Conservation (phyloP, 129 eudicot genomes). For the Flaveria ramosissima region DNA sequence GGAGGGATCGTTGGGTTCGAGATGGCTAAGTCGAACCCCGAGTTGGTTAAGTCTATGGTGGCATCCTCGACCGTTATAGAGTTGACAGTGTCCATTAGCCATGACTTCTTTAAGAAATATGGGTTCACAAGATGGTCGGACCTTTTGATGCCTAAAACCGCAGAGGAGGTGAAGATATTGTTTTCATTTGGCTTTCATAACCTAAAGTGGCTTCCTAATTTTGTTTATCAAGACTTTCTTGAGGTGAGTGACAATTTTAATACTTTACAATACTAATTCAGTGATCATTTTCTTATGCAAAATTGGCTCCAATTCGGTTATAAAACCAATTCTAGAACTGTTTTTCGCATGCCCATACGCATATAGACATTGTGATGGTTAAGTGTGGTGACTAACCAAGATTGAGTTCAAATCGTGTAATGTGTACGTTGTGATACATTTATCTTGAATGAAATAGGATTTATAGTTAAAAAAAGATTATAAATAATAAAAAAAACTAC, state of each 20-base stretch:
- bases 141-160: constrained; percentile 5
- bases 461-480: too few relatives aligned
- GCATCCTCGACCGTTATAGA: background rate
- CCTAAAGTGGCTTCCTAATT: background rate
- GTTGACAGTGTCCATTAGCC: constrained; percentile 7
- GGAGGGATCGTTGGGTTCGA: constrained; percentile 48
- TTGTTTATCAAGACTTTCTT: background rate
- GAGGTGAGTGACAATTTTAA: background rate
- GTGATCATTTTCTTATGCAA: too few relatives aligned
- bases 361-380: too few relatives aligned
- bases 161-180: background rate
- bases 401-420: too few relatives aligned
- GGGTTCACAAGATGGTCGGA: constrained; percentile 1
- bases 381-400: too few relatives aligned
- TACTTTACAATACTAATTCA: too few relatives aligned
- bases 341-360: too few relatives aligned
- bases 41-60: constrained; percentile 2
- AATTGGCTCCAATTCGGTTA: too few relatives aligned
- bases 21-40: constrained; percentile 10
- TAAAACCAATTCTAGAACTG: too few relatives aligned
- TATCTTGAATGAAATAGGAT: too few relatives aligned
- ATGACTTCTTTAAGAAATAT: background rate
- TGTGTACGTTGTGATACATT: too few relatives aligned
- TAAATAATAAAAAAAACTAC: too few relatives aligned
- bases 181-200: constrained; percentile 1